phyloP scores from a whole-genome alignment of 768 basidiomycete species.

The Boletus reticuloceps region DNA sequence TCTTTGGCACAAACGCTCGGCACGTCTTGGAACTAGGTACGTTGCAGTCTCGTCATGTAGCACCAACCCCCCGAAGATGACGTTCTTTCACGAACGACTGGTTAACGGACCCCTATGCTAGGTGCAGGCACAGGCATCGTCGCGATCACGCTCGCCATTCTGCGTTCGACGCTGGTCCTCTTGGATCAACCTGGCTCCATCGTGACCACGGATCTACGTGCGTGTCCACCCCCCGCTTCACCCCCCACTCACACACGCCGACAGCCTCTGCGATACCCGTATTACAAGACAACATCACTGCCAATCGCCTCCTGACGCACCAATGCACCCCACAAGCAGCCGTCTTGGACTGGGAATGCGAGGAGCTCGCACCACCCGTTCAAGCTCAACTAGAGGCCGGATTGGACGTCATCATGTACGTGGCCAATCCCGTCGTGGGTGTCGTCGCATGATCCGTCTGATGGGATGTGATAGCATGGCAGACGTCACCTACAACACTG shows the following conservation, averaged over 20 bases:
- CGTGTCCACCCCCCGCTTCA: slow-evolving; percentile 20
- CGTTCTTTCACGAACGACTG: background rate
- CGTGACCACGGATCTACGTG: slow-evolving; percentile 73
- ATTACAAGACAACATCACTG: slow-evolving; percentile 65
- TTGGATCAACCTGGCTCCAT: slow-evolving; percentile 34
- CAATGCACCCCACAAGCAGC: slow-evolving; percentile 29
- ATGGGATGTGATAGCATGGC: slow-evolving; percentile 61
- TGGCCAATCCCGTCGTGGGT: slow-evolving; percentile 1
- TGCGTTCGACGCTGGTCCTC: slow-evolving; percentile 41
- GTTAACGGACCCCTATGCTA: slow-evolving; percentile 22
- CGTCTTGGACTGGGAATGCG: slow-evolving; percentile 77
- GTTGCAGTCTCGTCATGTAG: slow-evolving; percentile 1
- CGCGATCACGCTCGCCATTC: slow-evolving; percentile 58
- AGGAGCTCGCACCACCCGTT: slow-evolving; percentile 47
- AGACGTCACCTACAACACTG: slow-evolving; percentile 89
- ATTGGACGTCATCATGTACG: slow-evolving; percentile 72
- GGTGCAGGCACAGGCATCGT: slow-evolving; percentile 88
- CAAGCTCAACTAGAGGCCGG: slow-evolving; percentile 35
- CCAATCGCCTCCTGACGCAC: slow-evolving; percentile 39
- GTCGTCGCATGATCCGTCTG: background rate
- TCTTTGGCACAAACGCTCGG: slow-evolving; percentile 41
- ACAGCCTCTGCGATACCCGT: slow-evolving; percentile 80
- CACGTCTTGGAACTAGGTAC: slow-evolving; percentile 71
- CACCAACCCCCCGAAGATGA: no score
- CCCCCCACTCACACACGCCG: background rate